These are phyloP conservation scores for Cicer chorassanicum DNA, from an alignment of 306 rosid species.

Conservation along the genomic window DNA sequence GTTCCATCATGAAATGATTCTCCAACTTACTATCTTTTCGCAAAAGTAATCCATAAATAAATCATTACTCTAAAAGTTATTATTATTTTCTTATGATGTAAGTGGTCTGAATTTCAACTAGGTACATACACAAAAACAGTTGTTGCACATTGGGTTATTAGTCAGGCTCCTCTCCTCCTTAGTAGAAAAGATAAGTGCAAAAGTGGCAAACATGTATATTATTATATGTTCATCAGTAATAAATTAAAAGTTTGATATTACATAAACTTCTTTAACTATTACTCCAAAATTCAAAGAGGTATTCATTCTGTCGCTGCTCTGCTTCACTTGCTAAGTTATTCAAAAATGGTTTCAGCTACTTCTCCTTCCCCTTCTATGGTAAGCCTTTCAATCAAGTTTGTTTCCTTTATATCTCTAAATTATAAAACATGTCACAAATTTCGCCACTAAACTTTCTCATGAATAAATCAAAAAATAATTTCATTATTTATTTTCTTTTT, in stretches of 20 bases:
- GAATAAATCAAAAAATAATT: neutral
- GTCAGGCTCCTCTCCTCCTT: slow-evolving; percentile 9
- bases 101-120: slow-evolving; percentile 30
- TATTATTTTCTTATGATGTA: slow-evolving; percentile 39
- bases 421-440: neutral
- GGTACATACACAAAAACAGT: slow-evolving; percentile 15
- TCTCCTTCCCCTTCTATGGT: slow-evolving; percentile 63
- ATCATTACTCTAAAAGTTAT: slow-evolving; percentile 31
- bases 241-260: neutral
- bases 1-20: slow-evolving; percentile 27
- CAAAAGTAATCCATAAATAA: slow-evolving; percentile 1
- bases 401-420: neutral
- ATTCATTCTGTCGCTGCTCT: slow-evolving; percentile 32
- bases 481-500: neutral
- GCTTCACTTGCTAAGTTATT: neutral
- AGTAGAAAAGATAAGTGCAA: slow-evolving; percentile 16
- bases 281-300: slow-evolving; percentile 40
- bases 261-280: neutral
- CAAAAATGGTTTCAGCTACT: slow-evolving; percentile 60
- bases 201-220: slow-evolving; percentile 39
- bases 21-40: slow-evolving; percentile 14
- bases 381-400: slow-evolving; percentile 8
- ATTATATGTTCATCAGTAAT: slow-evolving; percentile 20
- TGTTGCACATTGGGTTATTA: neutral
- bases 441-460: neutral